Percentiles rank a stretch among this genome's conserved stretches.
These are phyloP conservation scores for Nicotiana rustica DNA, from an alignment of 305 asterid genomes.

Conservation along the genomic window DNA sequence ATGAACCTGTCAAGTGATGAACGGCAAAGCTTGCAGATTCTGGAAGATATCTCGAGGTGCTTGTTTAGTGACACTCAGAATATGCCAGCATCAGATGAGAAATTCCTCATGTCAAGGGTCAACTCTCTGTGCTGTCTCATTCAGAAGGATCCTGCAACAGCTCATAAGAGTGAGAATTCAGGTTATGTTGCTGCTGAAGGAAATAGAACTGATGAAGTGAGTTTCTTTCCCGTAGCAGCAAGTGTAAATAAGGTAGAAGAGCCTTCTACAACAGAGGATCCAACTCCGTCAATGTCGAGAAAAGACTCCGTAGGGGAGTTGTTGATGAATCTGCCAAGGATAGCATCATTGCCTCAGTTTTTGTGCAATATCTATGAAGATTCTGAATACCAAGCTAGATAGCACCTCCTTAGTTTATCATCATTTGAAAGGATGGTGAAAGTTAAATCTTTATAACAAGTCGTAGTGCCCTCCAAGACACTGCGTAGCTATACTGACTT, in stretches of 20 bases:
- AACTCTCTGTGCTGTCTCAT: conserved; percentile 93
- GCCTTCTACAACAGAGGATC: conserved; percentile 25
- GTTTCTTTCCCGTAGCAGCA: conserved; percentile 26
- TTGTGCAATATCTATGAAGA: conserved; percentile 54
- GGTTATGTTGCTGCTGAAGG: conserved; percentile 38
- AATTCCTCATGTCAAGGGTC: conserved; percentile 83
- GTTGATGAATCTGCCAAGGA: conserved; percentile 55
- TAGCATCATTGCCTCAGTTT: conserved; percentile 62
- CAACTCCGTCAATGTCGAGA: conserved; percentile 62
- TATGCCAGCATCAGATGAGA: conserved; percentile 69
- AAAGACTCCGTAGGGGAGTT: conserved; percentile 69
- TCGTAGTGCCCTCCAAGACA: not conserved
- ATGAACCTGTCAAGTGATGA: conserved; percentile 78
- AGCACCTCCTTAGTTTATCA: conserved; percentile 16
- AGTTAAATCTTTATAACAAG: conserved; percentile 16
- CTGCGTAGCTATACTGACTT: no score
- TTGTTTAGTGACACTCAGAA: conserved; percentile 67
- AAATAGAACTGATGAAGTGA: conserved; percentile 42
- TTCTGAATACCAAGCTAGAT: conserved; percentile 57
- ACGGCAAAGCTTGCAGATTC: conserved; percentile 67
- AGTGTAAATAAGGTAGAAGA: conserved; percentile 44
- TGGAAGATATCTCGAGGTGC: conserved; percentile 70
- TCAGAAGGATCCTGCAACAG: conserved; percentile 68
- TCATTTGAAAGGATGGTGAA: not conserved
- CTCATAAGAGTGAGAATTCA: conserved; percentile 44